Conservation (phyloP, 2,329 filamentous ascomycete species). For the Fusarium acutatum region DNA sequence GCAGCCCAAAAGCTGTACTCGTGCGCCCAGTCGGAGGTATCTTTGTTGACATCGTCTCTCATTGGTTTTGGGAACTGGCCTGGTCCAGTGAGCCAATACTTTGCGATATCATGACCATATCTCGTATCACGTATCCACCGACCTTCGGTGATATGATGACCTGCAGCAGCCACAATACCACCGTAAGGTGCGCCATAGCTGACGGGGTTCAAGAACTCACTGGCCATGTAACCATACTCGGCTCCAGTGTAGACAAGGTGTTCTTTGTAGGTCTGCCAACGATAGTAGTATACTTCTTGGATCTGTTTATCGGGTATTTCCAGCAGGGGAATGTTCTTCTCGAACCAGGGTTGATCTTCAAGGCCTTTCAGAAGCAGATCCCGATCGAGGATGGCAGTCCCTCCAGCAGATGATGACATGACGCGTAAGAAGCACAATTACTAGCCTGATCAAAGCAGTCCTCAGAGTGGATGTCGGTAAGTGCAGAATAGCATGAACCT, state of each 20-base stretch:
- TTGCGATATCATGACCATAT: neutral
- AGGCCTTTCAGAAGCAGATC: neutral
- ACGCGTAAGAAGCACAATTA: accelerated
- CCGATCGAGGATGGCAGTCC: neutral
- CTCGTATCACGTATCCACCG: neutral
- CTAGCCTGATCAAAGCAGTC: neutral
- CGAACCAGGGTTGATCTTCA: neutral
- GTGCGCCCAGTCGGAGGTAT: neutral
- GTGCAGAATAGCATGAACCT: neutral
- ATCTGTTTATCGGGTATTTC: neutral
- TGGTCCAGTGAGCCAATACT: neutral
- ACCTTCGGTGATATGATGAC: neutral
- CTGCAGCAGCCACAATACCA: neutral
- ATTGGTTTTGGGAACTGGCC: neutral
- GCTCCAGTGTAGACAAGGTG: neutral
- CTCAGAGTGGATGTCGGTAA: neutral
- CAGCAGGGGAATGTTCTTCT: neutral
- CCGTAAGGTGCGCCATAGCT: neutral
- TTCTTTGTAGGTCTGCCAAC: constrained; percentile 1
- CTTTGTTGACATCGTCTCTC: neutral
- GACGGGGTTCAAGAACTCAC: neutral
- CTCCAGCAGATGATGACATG: neutral
- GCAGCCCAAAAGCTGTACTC: constrained; percentile 3
- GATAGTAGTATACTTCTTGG: neutral
- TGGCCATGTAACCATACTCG: neutral